These are phyloP conservation scores for Yamadazyma phyllophila DNA, from an alignment of 805 yeast species.

Conservation along the genomic window DNA sequence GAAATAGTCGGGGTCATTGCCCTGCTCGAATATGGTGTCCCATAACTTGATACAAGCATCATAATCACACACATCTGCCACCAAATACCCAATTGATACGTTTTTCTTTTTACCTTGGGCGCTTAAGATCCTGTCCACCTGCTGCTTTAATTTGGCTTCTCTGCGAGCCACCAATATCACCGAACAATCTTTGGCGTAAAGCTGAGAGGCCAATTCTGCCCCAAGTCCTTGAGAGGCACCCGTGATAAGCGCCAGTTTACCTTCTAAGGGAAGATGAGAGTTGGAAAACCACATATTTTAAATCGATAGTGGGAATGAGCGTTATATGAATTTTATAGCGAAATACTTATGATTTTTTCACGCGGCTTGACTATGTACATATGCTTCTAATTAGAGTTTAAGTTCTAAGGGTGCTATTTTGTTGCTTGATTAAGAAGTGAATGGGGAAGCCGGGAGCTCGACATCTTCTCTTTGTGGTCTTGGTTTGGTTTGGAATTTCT, in stretches of 20 bases:
- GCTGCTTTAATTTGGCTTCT: conserved; percentile 50
- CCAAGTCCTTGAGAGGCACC: conserved; percentile 98
- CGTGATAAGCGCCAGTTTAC: conserved; percentile 66
- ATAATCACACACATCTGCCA: conserved; percentile 67
- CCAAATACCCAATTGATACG: conserved; percentile 37
- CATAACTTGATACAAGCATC: conserved; percentile 47
- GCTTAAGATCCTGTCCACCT: conserved; percentile 43
- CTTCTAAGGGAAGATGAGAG: conserved; percentile 34
- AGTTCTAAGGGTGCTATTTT: background rate
- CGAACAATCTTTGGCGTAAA: conserved; percentile 54
- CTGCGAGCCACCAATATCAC: conserved; percentile 81
- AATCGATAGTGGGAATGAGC: background rate
- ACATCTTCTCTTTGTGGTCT: conserved; percentile 19
- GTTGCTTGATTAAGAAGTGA: conserved; percentile 13
- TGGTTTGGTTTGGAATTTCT: conserved; percentile 32
- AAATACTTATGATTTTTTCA: background rate
- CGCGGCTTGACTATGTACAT: conserved; percentile 4
- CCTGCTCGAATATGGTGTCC: conserved; percentile 24
- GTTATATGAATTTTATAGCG: background rate
- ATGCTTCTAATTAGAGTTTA: background rate
- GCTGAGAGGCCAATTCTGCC: conserved; percentile 63
- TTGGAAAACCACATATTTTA: conserved; percentile 6
- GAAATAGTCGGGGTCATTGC: conserved; percentile 65
- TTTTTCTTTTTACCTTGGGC: conserved; percentile 19
- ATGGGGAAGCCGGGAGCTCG: conserved; percentile 35